Evolutionary conservation across 495 filamentous ascomycete species (phyloP), one percentile per base, ranked within the genome.

Genomic region (Glonium stellatum): DNA sequence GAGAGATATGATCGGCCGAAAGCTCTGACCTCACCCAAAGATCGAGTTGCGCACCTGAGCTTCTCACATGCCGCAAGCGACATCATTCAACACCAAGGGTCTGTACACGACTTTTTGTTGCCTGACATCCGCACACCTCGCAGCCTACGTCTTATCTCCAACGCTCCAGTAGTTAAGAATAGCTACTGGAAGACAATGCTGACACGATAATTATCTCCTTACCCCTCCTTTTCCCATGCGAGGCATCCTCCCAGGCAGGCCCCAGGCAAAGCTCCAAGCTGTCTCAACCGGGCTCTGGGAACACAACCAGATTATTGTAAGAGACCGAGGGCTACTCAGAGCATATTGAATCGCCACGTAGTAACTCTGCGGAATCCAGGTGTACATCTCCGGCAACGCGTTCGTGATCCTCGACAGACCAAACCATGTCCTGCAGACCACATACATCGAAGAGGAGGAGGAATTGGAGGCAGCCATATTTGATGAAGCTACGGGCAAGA

Each of bases 231-330:
- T 68, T 75, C 76, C 71, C 69, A 86, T 86, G 84, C 82, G 85
- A 82, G 84, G 84, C 70, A 82, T 96, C 78, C 84, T 96, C 72
- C 92, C 92, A 68, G 92, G 92, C 72, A 85, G 85, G 81, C 92
- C 92, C 72, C 85, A 85, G 82, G 81, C 90, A 69, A 88, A 84
- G 77, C 88, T 92, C 70, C 90, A 95, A 80, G 90, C 91, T 76
- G 79, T 96, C 78, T 86, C 82, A 68, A 89, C 88, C 48, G 89
- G 86, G 70, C 82, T 80, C 73, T 97, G 92, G 92, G 80, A 89
- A 67, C 82, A 81, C 62, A 79, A 82, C 65, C 87, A 89, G 57
- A 78, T 96, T 62, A 85, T 93, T 71, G 92, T 96, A 76, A 71
- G 81, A 59, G 13, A 19, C 25, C 18, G 31, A 25, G 15, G 9